phyloP scores from a whole-genome alignment of 2,329 filamentous ascomycete genomes.

The Furcasterigmium sp. region DNA sequence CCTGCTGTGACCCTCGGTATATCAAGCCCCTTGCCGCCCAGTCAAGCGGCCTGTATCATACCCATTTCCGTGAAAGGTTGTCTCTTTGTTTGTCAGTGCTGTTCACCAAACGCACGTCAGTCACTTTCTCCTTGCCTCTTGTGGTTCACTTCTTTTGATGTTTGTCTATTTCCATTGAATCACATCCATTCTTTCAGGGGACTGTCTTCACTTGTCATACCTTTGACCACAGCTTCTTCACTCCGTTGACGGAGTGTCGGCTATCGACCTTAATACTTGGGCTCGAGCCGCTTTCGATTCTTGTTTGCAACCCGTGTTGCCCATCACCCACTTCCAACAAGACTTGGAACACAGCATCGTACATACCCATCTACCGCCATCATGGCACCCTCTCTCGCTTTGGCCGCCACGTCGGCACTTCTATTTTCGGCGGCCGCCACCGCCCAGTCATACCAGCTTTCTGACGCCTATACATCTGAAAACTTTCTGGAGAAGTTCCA shows the following conservation, averaged over 20 bases:
- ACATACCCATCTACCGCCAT: not conserved
- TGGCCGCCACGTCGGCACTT: slow-evolving; percentile 8
- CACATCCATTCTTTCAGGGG: slow-evolving; percentile 1
- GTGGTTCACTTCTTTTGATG: not conserved
- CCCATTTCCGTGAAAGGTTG: not conserved
- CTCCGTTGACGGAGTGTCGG: slow-evolving; percentile 4
- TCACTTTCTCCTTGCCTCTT: not conserved
- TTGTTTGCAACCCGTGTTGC: not conserved
- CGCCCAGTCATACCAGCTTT: slow-evolving; percentile 8
- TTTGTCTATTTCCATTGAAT: not conserved
- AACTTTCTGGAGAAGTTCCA: slow-evolving; percentile 46
- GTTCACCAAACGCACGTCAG: not conserved
- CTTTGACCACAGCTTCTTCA: not conserved
- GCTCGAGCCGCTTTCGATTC: not conserved
- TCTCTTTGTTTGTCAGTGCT: not conserved
- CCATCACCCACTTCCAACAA: not conserved
- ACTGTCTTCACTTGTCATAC: not conserved
- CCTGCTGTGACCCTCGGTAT: not conserved
- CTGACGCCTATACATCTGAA: slow-evolving; percentile 12
- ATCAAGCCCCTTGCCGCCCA: not conserved
- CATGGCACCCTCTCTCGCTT: slow-evolving; percentile 13
- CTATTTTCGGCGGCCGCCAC: slow-evolving; percentile 8
- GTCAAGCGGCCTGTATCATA: too few relatives aligned
- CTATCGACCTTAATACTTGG: not conserved
- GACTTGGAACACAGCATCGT: not conserved